Evolutionary conservation across 208 protist species (phyloP).

Genomic region (Wallacemonas sp.): DNA sequence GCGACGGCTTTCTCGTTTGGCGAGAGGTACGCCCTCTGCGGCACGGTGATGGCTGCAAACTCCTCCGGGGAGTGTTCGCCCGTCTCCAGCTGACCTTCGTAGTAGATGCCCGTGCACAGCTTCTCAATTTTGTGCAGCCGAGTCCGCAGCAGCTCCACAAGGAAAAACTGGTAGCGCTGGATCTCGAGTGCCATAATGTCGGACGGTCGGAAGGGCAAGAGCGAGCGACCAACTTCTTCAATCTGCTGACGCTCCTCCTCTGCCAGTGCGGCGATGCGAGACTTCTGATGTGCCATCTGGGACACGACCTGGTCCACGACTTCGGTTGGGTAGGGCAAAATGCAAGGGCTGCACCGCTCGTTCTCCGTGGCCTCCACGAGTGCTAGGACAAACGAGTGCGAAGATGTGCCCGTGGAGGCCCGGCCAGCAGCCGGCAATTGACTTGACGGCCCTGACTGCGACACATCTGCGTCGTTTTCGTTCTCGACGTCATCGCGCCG

Average conservation of each 20-base stretch:
- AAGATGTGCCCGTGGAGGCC: slow-evolving; percentile 18
- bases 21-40: slow-evolving; percentile 56
- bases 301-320: slow-evolving; percentile 52
- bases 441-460: slow-evolving; percentile 7
- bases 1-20: slow-evolving; percentile 74
- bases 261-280: slow-evolving; percentile 35
- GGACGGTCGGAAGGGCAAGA: slow-evolving; percentile 80
- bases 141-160: slow-evolving; percentile 79
- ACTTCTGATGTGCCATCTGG: slow-evolving; percentile 46
- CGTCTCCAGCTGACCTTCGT: slow-evolving; percentile 47
- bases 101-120: slow-evolving; percentile 63
- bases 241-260: slow-evolving; percentile 51
- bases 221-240: slow-evolving; percentile 30
- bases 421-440: slow-evolving; percentile 18
- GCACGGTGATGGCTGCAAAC: slow-evolving; percentile 34
- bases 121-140: slow-evolving; percentile 83
- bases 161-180: slow-evolving; percentile 83
- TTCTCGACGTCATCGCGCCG: slow-evolving; percentile 24
- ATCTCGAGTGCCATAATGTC: slow-evolving; percentile 78
- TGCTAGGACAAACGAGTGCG: slow-evolving; percentile 31
- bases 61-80: slow-evolving; percentile 6
- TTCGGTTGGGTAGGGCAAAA: slow-evolving; percentile 72
- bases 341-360: slow-evolving; percentile 77
- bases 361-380: slow-evolving; percentile 77
- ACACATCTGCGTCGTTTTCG: not conserved